Conservation (phyloP, 352 stramenopile genomes). For the Elongisporangium prolatum region DNA sequence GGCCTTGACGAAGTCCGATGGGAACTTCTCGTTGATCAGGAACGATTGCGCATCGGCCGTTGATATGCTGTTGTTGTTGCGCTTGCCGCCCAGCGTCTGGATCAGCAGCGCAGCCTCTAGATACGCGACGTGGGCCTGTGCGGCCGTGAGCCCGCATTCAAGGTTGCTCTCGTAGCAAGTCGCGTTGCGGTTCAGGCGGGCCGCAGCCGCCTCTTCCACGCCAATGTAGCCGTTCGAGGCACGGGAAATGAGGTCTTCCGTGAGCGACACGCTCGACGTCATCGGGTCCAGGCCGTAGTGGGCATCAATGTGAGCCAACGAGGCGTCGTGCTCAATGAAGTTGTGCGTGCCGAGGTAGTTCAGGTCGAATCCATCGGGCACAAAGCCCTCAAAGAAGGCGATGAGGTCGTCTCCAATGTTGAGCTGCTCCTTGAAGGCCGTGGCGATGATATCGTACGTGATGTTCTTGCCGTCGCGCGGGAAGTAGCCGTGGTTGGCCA, state of each 20-base stretch:
- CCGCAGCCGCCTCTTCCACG: background rate
- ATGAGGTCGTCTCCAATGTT: slow-evolving; percentile 21
- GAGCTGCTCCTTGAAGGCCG: slow-evolving; percentile 24
- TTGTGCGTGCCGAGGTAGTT: slow-evolving; percentile 39
- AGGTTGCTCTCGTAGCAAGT: slow-evolving; percentile 12
- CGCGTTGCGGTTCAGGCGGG: slow-evolving; percentile 4
- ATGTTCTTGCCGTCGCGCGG: slow-evolving; percentile 42
- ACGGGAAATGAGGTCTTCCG: slow-evolving; percentile 6
- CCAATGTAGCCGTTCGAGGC: slow-evolving; percentile 1
- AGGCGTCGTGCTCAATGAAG: slow-evolving; percentile 43
- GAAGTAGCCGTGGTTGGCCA: slow-evolving; percentile 54
- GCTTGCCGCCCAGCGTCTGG: background rate
- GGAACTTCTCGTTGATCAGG: slow-evolving; percentile 29
- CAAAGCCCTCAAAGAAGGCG: slow-evolving; percentile 15
- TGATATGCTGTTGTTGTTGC: slow-evolving; percentile 14
- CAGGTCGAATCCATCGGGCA: slow-evolving; percentile 21
- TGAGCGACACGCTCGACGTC: background rate
- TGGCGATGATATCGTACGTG: slow-evolving; percentile 15
- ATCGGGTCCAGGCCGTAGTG: slow-evolving; percentile 15
- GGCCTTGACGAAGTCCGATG: slow-evolving; percentile 16
- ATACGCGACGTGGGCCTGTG: background rate
- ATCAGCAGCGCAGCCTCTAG: background rate
- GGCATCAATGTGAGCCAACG: slow-evolving; percentile 30
- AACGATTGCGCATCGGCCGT: slow-evolving; percentile 21
- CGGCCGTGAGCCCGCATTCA: slow-evolving; percentile 1